These are phyloP conservation scores for Coemansia biformis DNA, from an alignment of 192 early-diverging fungal genomes.

Conservation along the genomic window DNA sequence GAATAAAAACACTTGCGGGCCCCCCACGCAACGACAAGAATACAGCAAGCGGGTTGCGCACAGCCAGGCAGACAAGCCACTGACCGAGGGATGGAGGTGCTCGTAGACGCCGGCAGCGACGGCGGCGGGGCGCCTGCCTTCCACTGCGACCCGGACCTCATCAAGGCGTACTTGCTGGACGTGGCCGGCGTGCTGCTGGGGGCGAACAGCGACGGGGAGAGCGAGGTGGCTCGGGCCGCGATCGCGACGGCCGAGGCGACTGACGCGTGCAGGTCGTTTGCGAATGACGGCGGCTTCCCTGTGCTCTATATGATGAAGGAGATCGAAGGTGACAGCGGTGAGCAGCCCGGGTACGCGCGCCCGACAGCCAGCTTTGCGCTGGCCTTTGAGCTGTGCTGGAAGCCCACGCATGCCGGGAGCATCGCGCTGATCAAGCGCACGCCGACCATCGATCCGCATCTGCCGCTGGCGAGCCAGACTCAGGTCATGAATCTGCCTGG, in stretches of 20 bases:
- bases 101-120: neutral
- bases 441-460: slow-evolving; percentile 63
- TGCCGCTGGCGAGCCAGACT: slow-evolving; percentile 72
- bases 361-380: slow-evolving; percentile 51
- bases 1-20: too few relatives aligned
- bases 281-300: slow-evolving; percentile 63
- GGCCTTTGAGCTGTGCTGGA: slow-evolving; percentile 70
- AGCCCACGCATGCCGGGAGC: slow-evolving; percentile 66
- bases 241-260: slow-evolving; percentile 62
- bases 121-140: neutral
- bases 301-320: slow-evolving; percentile 80
- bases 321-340: slow-evolving; percentile 17
- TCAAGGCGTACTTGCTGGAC: too few relatives aligned
- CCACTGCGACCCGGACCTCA: too few relatives aligned
- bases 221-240: slow-evolving; percentile 39
- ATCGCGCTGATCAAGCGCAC: slow-evolving; percentile 74
- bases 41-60: too few relatives aligned
- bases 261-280: slow-evolving; percentile 70
- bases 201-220: neutral
- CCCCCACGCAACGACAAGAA: too few relatives aligned
- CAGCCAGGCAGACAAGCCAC: too few relatives aligned
- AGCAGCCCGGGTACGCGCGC: slow-evolving; percentile 7
- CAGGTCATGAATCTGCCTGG: slow-evolving; percentile 91
- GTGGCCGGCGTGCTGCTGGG: too few relatives aligned
- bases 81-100: too few relatives aligned